Evolutionary conservation across 257 asterid species (phyloP).

Genomic region (Solanum lignicaule): DNA sequence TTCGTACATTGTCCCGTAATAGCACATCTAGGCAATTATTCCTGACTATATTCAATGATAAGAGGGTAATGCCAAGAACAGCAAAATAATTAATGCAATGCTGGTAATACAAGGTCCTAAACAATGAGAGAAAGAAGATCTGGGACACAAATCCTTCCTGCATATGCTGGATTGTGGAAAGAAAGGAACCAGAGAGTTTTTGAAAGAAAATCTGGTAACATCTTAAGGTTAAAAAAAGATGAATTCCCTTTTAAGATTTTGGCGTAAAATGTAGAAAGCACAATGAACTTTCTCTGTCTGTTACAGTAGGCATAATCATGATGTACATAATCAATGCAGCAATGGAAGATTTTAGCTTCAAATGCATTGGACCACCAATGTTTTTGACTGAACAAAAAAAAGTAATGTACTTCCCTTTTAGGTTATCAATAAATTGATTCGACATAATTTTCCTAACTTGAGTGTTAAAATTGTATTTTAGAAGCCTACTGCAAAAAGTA

Average conservation of each 20-base stretch:
- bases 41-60: neutral
- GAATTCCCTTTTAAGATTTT: neutral
- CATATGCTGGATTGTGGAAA: neutral
- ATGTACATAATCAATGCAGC: neutral
- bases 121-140: neutral
- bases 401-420: neutral
- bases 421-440: neutral
- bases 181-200: neutral
- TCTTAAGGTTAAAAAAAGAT: neutral
- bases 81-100: neutral
- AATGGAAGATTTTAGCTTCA: neutral
- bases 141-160: neutral
- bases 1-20: neutral
- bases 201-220: neutral
- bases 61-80: neutral
- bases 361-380: neutral
- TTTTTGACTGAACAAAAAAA: neutral
- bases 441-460: neutral
- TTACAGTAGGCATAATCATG: neutral
- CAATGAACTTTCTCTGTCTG: neutral
- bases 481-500: neutral
- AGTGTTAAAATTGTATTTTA: neutral
- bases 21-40: neutral
- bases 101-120: neutral
- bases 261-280: neutral